Conservation (phyloP, 768 basidiomycete genomes). For the Ramaria sp. region DNA sequence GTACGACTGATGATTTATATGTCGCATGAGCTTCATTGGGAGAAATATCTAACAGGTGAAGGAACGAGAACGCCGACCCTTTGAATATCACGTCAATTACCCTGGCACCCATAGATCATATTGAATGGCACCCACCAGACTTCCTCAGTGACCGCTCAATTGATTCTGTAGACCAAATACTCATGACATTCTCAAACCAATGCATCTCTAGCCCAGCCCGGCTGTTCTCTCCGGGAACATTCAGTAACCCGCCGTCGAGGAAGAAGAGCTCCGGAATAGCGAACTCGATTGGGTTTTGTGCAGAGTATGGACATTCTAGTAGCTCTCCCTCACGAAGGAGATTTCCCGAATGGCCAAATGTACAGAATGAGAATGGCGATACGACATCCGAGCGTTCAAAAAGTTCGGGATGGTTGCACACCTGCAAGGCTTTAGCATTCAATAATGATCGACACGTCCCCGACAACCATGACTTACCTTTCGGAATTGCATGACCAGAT, state of each 20-base stretch:
- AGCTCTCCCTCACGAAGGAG: conserved; percentile 84
- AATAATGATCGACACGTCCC: background rate
- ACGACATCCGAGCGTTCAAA: conserved; percentile 96
- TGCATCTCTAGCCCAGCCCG: conserved; percentile 39
- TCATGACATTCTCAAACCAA: conserved; percentile 58
- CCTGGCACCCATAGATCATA: background rate
- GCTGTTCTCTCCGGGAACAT: conserved; percentile 50
- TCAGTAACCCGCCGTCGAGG: conserved; percentile 62
- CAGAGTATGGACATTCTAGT: conserved; percentile 73
- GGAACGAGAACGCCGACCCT: conserved; percentile 68
- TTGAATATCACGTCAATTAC: background rate
- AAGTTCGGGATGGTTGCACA: conserved; percentile 97
- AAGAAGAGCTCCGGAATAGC: conserved; percentile 67
- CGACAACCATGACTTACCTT: conserved; percentile 44
- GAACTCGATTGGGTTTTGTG: conserved; percentile 78
- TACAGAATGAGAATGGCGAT: conserved; percentile 83
- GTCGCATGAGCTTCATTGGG: conserved; percentile 56
- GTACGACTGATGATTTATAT: conserved; percentile 50
- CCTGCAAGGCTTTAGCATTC: conserved; percentile 31
- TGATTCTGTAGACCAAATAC: conserved; percentile 85
- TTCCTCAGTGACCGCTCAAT: conserved; percentile 60
- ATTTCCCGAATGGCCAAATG: conserved; percentile 71
- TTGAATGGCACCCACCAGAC: conserved; percentile 35
- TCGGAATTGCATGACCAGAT: conserved; percentile 99
- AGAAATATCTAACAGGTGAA: conserved; percentile 53